A percentile compares a stretch with the other conserved stretches of the same genome.
Conservation (phyloP, 2,329 filamentous ascomycete species). For the Fusarium annulatum region DNA sequence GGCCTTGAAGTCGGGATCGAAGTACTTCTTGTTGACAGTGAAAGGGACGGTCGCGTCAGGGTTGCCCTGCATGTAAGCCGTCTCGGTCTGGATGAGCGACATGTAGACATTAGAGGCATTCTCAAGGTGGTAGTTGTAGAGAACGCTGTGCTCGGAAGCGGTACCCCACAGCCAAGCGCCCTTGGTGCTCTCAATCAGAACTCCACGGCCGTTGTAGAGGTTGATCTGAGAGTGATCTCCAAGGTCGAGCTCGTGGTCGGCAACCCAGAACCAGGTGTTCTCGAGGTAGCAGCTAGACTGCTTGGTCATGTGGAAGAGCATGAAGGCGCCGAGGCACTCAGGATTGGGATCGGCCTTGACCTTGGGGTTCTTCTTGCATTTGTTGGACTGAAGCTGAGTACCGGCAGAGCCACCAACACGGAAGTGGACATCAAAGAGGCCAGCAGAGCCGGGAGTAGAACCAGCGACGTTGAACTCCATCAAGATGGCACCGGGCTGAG, state of each 20-base stretch:
- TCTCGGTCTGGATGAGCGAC: conserved; percentile 88
- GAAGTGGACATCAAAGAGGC: conserved; percentile 96
- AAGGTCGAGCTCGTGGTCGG: conserved; percentile 89
- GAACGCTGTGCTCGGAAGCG: conserved; percentile 71
- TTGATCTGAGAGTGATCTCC: conserved; percentile 80
- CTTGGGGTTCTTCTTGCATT: conserved; percentile 80
- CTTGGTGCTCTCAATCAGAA: conserved; percentile 79
- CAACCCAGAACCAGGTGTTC: conserved; percentile 91
- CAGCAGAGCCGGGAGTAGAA: conserved; percentile 73
- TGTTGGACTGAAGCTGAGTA: conserved; percentile 82
- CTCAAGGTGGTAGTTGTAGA: conserved; percentile 87
- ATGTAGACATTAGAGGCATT: conserved; percentile 84
- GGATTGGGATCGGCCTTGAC: conserved; percentile 69
- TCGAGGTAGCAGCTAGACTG: conserved; percentile 80
- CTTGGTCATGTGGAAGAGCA: conserved; percentile 73
- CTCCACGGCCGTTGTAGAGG: conserved; percentile 88
- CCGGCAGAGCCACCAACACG: conserved; percentile 89
- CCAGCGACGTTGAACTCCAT: conserved; percentile 90
- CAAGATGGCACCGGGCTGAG: conserved; percentile 87
- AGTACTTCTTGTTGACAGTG: conserved; percentile 64
- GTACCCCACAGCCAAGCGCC: conserved; percentile 87
- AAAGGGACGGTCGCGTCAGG: conserved; percentile 77
- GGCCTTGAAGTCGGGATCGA: conserved; percentile 74
- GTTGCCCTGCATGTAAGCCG: conserved; percentile 88
- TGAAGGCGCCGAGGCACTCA: conserved; percentile 79